Evolutionary conservation across 371 early-diverging fungal genomes (phyloP), one percentile per base, ranked within the genome.

Genomic region (Circinella minor): DNA sequence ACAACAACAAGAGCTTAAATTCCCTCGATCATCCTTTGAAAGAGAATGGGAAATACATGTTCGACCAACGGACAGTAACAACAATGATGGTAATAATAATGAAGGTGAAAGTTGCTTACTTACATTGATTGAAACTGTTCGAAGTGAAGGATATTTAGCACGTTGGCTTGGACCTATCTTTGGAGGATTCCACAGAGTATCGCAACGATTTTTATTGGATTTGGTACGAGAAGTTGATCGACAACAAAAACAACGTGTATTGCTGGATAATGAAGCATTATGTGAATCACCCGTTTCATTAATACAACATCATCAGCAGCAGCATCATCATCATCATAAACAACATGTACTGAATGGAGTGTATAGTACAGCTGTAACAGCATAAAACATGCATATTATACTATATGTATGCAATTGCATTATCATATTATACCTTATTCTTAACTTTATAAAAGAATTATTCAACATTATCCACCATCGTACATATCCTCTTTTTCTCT

Each of bases 131-230:
- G 73, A 72, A 46, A 72, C 68, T 1, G 73, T 72, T 14, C 36
- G 51, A 47, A 65, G 57, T 9, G 66, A 72, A 69, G 73, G 73
- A 4, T 60, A 54, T 18, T 63, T 72, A n/a, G 73, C 73, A 18
- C 65, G 73, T 13, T 72, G 73, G 73, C 66, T 72, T 4, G 73
- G 73, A 27, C 73, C 73, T 13, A 61, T 72, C 37, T 68, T 72
- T 37, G 71, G 71, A 14, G 65, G 65, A 10, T 61, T 72, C 34
- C 73, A 72, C 48, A 65, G 73, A 34, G 73, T 67, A 15, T 72
- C 73, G 36, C 73, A 72, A 20, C 64, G 73, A 11, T 72, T 72
- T 36, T 17, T 72, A 15, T 49, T 61, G 55, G 73, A 72, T 68
- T 63, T 72, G 14, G 55, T 55, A 14, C 64, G 57, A 11, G 73